A percentile compares a stretch with the other conserved stretches of the same genome.
phyloP scores from a whole-genome alignment of 805 yeast genomes.

The Lipomyces yamanashiensis region DNA sequence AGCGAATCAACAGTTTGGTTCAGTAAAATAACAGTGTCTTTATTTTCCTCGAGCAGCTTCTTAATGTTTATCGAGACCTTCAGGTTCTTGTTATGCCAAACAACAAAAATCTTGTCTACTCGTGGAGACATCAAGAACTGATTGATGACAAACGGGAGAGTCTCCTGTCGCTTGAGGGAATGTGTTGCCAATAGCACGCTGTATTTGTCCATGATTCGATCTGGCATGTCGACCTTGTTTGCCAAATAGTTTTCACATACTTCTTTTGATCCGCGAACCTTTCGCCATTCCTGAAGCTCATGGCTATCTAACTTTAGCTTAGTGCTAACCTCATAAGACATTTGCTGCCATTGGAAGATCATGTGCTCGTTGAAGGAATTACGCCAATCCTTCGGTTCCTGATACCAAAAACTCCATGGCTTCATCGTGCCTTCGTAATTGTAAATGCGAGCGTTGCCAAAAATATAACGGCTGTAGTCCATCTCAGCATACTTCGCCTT shows the following conservation, averaged over 20 bases:
- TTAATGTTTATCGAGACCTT: slow-evolving; percentile 28
- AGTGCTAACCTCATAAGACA: slow-evolving; percentile 22
- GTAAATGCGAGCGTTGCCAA: slow-evolving; percentile 31
- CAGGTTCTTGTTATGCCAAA: slow-evolving; percentile 34
- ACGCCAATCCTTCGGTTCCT: slow-evolving; percentile 30
- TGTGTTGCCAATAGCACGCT: slow-evolving; percentile 35
- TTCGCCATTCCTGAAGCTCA: slow-evolving; percentile 30
- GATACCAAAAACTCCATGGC: slow-evolving; percentile 35
- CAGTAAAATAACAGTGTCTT: slow-evolving; percentile 25
- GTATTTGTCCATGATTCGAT: slow-evolving; percentile 28
- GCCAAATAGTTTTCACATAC: slow-evolving; percentile 29
- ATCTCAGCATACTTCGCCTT: slow-evolving; percentile 23
- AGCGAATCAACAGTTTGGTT: slow-evolving; percentile 35
- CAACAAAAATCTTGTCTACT: slow-evolving; percentile 33
- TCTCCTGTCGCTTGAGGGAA: slow-evolving; percentile 33
- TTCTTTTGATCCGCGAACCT: slow-evolving; percentile 28
- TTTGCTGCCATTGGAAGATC: slow-evolving; percentile 32
- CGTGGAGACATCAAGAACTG: slow-evolving; percentile 28
- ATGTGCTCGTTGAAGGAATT: slow-evolving; percentile 28
- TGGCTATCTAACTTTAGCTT: slow-evolving; percentile 24
- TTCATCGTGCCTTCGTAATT: slow-evolving; percentile 35
- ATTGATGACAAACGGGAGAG: slow-evolving; percentile 32
- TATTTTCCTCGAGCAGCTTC: slow-evolving; percentile 19
- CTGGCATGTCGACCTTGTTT: slow-evolving; percentile 20
- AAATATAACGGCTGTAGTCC: slow-evolving; percentile 26